A percentile compares a stretch with the other conserved stretches of the same genome.
phyloP scores from a whole-genome alignment of 2,329 filamentous ascomycete genomes.

The Paraphaeosphaeria minitans region DNA sequence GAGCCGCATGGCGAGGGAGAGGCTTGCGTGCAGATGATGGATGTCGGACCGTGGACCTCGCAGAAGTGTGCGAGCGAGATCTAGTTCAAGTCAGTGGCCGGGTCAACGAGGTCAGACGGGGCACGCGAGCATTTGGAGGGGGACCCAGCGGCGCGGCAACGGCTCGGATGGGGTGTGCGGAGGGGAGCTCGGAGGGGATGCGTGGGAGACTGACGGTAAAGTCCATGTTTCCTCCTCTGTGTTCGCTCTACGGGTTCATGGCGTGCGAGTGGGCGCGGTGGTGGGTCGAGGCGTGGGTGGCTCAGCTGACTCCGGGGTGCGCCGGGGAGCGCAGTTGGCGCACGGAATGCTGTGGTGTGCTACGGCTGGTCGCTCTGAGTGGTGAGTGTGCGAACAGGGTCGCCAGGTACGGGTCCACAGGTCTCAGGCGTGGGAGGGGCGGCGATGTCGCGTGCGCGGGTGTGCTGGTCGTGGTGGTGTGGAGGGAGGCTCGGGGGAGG shows the following conservation, averaged over 20 bases:
- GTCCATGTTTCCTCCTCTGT: conserved; percentile 44
- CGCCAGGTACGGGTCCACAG: conserved; percentile 25
- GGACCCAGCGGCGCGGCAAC: conserved; percentile 7
- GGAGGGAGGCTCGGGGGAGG: conserved; percentile 3
- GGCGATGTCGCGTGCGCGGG: conserved; percentile 28
- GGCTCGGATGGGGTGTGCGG: conserved; percentile 9
- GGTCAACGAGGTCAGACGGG: conserved; percentile 17
- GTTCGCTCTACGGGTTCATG: conserved; percentile 39
- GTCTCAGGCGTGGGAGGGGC: conserved; percentile 27
- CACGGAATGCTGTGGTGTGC: conserved; percentile 27
- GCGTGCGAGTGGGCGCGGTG: conserved; percentile 26
- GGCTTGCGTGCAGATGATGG: conserved; percentile 66
- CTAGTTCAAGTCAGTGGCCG: conserved; percentile 45
- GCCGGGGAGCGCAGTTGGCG: conserved; percentile 22
- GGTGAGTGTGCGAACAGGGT: conserved; percentile 24
- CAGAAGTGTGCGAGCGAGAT: conserved; percentile 67
- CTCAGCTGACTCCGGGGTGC: conserved; percentile 39
- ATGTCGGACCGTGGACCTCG: conserved; percentile 66
- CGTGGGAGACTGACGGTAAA: conserved; percentile 44
- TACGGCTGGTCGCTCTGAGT: conserved; percentile 27
- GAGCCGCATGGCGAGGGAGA: conserved; percentile 59
- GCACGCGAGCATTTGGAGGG: conserved; percentile 12
- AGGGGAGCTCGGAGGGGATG: background rate
- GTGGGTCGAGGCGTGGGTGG: conserved; percentile 32
- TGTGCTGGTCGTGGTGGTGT: conserved; percentile 14